A percentile compares a stretch with the other conserved stretches of the same genome.
These are phyloP conservation scores for Neurospora sp. DNA, from an alignment of 2,329 filamentous ascomycete genomes.

Conservation along the genomic window DNA sequence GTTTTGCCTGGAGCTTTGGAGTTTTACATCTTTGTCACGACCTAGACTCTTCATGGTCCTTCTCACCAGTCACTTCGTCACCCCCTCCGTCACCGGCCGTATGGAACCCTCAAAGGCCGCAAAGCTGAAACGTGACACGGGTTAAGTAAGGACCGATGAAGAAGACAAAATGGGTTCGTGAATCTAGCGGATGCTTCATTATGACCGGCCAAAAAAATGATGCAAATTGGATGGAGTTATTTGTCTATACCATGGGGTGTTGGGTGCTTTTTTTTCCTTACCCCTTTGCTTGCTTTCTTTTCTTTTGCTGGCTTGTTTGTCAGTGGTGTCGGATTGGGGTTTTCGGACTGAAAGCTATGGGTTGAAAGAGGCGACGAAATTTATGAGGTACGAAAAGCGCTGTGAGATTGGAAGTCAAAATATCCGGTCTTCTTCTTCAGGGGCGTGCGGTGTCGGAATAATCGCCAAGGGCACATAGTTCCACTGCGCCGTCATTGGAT, in stretches of 20 bases:
- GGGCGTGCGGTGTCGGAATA: not conserved
- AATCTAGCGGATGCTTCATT: not conserved
- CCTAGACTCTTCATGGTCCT: not conserved
- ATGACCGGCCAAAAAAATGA: not conserved
- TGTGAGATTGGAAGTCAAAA: not conserved
- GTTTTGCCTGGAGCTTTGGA: not conserved
- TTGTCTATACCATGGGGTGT: not conserved
- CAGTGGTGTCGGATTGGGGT: not conserved
- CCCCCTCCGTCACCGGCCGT: not conserved
- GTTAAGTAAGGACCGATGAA: not conserved
- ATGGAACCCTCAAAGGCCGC: not conserved
- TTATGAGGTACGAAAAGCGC: not conserved
- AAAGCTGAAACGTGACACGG: not conserved
- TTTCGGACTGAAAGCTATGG: not conserved
- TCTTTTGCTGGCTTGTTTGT: not conserved
- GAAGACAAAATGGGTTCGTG: not conserved
- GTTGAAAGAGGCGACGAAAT: not conserved
- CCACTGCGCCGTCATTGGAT: not conserved
- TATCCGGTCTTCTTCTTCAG: not conserved
- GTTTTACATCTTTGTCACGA: not conserved
- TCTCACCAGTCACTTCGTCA: not conserved
- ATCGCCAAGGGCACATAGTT: not conserved
- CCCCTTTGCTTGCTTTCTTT: not conserved
- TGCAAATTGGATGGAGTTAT: not conserved
- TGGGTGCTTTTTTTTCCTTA: not conserved